A percentile compares a stretch with the other conserved stretches of the same genome.
These are phyloP conservation scores for Ganoderma multipileum DNA, from an alignment of 1,284 basidiomycete species.

Conservation along the genomic window DNA sequence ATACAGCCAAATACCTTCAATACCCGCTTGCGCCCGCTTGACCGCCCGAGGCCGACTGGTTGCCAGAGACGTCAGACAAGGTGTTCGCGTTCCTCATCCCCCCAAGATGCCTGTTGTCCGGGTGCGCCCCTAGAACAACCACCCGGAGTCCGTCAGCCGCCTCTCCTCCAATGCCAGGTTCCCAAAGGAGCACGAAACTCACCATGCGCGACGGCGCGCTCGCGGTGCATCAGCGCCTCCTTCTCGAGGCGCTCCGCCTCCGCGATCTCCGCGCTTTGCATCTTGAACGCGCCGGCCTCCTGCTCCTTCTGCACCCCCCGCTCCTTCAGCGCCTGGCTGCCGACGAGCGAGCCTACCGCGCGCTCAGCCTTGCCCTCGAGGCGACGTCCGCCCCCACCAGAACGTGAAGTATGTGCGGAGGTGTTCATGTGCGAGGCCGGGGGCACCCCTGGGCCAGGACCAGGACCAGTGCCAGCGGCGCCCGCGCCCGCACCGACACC, in stretches of 20 bases:
- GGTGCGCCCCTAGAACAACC: slow-evolving; percentile 44
- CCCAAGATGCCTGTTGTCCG: slow-evolving; percentile 40
- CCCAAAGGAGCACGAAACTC: slow-evolving; percentile 17
- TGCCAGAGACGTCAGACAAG: slow-evolving; percentile 23
- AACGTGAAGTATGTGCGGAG: not conserved
- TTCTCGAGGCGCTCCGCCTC: slow-evolving; percentile 61
- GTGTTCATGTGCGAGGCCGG: slow-evolving; percentile 35
- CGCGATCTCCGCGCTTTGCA: slow-evolving; percentile 55
- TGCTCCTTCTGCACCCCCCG: slow-evolving; percentile 61
- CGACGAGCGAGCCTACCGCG: slow-evolving; percentile 52
- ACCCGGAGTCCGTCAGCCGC: not conserved
- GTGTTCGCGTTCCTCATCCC: slow-evolving; percentile 29
- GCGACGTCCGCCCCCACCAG: slow-evolving; percentile 35
- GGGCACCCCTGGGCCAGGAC: slow-evolving; percentile 16
- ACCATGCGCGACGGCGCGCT: slow-evolving; percentile 61
- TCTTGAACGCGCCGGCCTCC: slow-evolving; percentile 54
- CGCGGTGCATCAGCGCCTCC: slow-evolving; percentile 54
- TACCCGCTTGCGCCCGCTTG: not conserved
- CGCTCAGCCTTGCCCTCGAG: slow-evolving; percentile 57
- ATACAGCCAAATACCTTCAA: not conserved
- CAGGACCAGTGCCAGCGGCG: not conserved
- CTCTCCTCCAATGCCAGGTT: not conserved
- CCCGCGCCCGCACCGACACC: not conserved
- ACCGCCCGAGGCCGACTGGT: slow-evolving; percentile 7
- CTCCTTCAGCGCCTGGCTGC: slow-evolving; percentile 54